These are phyloP conservation scores for Claviceps fusiformis DNA, from an alignment of 2,329 filamentous ascomycete species.

Conservation along the genomic window DNA sequence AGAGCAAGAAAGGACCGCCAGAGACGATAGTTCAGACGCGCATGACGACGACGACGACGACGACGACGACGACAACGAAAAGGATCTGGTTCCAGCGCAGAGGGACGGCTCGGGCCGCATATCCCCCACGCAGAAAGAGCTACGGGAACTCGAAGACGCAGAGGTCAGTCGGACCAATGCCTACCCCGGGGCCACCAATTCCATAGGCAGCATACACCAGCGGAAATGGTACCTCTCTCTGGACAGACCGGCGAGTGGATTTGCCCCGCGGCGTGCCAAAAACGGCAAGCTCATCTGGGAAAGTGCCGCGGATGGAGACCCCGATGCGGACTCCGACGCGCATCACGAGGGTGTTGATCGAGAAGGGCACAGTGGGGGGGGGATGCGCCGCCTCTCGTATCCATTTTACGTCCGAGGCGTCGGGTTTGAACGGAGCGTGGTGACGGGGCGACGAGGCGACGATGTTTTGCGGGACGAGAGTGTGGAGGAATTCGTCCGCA, in stretches of 20 bases:
- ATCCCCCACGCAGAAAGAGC: constrained; percentile 27
- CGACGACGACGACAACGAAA: constrained; percentile 6
- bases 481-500: constrained; percentile 39
- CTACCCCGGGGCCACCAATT: constrained; percentile 51
- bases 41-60: constrained; percentile 6
- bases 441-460: constrained; percentile 45
- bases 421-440: constrained; percentile 49
- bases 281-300: constrained; percentile 7
- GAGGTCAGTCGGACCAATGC: constrained; percentile 47
- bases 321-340: background rate
- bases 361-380: too few species aligned
- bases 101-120: constrained; percentile 6
- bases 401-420: constrained; percentile 49
- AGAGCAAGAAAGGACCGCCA: background rate
- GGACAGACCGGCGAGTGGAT: constrained; percentile 46
- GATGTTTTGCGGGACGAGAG: constrained; percentile 51
- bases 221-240: constrained; percentile 52
- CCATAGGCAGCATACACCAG: constrained; percentile 53
- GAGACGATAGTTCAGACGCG: background rate
- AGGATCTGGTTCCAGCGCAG: constrained; percentile 10
- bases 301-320: background rate
- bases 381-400: constrained; percentile 25
- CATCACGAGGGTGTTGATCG: background rate
- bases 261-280: constrained; percentile 23
- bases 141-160: constrained; percentile 35